Evolutionary conservation across 2,329 filamentous ascomycete species (phyloP).

Genomic region (Fusarium buxicola): DNA sequence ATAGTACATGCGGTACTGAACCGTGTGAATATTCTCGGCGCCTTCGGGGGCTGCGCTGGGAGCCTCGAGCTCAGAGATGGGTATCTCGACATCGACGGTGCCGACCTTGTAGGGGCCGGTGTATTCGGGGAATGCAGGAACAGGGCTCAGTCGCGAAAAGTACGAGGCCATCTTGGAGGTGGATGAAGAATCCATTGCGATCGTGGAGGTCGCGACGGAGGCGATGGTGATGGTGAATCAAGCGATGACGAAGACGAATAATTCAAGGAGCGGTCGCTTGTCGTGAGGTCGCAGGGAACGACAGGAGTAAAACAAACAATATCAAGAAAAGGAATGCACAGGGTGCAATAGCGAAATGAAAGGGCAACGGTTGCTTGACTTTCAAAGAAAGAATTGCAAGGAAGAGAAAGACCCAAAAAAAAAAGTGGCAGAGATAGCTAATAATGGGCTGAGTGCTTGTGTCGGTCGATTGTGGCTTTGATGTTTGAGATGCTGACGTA

Average conservation of each 20-base stretch:
- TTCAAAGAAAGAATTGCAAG: not conserved
- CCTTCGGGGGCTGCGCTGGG: slow-evolving; percentile 66
- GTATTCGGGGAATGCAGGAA: slow-evolving; percentile 80
- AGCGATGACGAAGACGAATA: not conserved
- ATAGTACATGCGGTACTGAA: slow-evolving; percentile 87
- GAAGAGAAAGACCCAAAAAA: not conserved
- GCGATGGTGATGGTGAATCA: slow-evolving; percentile 11
- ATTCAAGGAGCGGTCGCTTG: not conserved
- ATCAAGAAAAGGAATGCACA: not conserved
- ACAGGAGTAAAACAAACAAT: not conserved
- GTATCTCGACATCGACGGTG: slow-evolving; percentile 82
- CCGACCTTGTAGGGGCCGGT: slow-evolving; percentile 78
- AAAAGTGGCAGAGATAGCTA: not conserved
- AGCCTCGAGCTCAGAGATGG: slow-evolving; percentile 68
- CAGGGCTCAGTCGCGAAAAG: slow-evolving; percentile 70
- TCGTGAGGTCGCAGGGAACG: not conserved
- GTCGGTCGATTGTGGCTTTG: slow-evolving; percentile 3
- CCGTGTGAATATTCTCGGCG: slow-evolving; percentile 72
- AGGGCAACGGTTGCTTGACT: not conserved
- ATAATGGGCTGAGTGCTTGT: not conserved
- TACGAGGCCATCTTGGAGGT: slow-evolving; percentile 58
- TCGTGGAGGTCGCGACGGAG: not conserved
- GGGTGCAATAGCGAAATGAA: not conserved
- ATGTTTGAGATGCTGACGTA: slow-evolving; percentile 36
- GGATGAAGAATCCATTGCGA: slow-evolving; percentile 40